These are phyloP conservation scores for Diplodia scrobiculata DNA, from an alignment of 2,329 filamentous ascomycete genomes.

Conservation along the genomic window DNA sequence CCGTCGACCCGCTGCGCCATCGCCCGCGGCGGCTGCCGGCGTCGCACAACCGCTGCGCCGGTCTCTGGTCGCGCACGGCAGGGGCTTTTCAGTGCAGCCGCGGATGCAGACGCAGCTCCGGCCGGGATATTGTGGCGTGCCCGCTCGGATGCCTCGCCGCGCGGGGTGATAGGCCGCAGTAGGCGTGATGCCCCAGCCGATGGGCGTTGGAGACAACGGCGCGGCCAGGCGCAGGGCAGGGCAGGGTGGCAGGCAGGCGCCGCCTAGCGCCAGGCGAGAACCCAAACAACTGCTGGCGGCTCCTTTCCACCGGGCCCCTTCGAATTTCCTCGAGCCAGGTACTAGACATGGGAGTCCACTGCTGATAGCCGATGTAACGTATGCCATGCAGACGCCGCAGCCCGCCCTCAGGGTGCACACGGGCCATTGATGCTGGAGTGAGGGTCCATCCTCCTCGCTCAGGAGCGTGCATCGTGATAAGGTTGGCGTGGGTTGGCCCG, in stretches of 20 bases:
- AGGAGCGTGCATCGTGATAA: constrained; percentile 10
- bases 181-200: not conserved
- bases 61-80: constrained; percentile 5
- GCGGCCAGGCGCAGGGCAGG: not conserved
- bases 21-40: not conserved
- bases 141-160: not conserved
- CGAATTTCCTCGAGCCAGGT: not conserved
- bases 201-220: constrained; percentile 20
- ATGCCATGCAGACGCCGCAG: not conserved
- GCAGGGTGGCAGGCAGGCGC: no score
- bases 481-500: not conserved
- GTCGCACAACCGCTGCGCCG: constrained; percentile 1
- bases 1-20: not conserved
- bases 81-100: not conserved
- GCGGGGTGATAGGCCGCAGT: constrained; percentile 2
- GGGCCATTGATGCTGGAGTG: not conserved
- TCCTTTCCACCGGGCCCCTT: not conserved
- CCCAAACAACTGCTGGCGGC: not conserved
- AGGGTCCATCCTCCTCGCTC: constrained; percentile 9
- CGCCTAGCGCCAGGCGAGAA: not conserved
- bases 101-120: constrained; percentile 1
- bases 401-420: not conserved
- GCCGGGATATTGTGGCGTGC: not conserved
- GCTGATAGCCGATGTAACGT: constrained; percentile 1
- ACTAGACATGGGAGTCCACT: not conserved